Conservation (phyloP, 495 filamentous ascomycete genomes). For the Hypoxylon lienhwacheense region DNA sequence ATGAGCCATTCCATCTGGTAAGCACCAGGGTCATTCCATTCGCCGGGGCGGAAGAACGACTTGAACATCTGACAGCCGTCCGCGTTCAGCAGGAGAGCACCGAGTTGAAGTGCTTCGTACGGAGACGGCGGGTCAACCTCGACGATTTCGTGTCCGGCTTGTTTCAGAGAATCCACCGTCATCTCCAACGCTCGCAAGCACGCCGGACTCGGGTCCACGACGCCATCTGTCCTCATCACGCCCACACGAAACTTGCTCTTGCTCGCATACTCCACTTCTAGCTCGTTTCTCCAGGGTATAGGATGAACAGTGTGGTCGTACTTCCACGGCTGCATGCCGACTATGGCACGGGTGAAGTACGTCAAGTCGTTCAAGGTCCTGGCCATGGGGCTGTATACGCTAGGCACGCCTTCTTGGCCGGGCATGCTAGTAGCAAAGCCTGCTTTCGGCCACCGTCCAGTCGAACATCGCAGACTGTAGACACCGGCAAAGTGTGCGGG, state of each 20-base stretch:
- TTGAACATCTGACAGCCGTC: conserved; percentile 84
- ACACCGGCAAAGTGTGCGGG: conserved; percentile 92
- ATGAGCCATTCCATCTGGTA: conserved; percentile 71
- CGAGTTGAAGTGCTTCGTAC: conserved; percentile 76
- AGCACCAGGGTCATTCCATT: conserved; percentile 80
- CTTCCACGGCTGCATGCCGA: conserved; percentile 87
- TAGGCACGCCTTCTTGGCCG: conserved; percentile 88
- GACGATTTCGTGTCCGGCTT: conserved; percentile 74
- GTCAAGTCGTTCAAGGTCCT: conserved; percentile 80
- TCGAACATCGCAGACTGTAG: conserved; percentile 88
- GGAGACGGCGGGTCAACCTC: conserved; percentile 68
- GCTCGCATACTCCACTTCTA: conserved; percentile 59
- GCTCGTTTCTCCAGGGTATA: conserved; percentile 70
- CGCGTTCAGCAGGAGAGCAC: conserved; percentile 79
- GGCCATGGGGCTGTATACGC: conserved; percentile 92
- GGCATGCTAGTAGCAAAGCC: conserved; percentile 89
- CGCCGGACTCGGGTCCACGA: conserved; percentile 85
- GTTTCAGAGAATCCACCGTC: conserved; percentile 65
- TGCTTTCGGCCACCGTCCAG: conserved; percentile 89
- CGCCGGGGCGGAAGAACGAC: conserved; percentile 73
- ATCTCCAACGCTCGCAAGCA: conserved; percentile 75
- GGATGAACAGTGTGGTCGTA: conserved; percentile 89
- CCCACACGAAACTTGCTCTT: conserved; percentile 71
- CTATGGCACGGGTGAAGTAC: conserved; percentile 79
- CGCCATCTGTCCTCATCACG: conserved; percentile 77